Evolutionary conservation across 305 asterid species (phyloP).

Genomic region (Fraxinus baroniana): DNA sequence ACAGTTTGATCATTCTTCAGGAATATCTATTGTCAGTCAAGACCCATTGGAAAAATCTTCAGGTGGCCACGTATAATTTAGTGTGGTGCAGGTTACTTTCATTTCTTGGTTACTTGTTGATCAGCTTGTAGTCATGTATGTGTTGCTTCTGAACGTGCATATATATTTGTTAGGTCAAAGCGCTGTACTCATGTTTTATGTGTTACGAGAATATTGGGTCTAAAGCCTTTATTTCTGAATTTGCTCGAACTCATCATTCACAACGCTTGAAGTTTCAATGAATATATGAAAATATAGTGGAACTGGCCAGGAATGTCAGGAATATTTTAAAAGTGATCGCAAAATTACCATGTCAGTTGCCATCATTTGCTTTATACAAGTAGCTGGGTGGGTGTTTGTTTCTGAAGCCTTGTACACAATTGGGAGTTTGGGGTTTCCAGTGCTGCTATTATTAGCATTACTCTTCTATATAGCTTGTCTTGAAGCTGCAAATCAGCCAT

Average conservation of each 20-base stretch:
- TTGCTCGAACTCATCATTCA: conserved; percentile 2
- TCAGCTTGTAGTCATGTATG: conserved; percentile 15
- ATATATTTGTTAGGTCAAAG: conserved; percentile 26
- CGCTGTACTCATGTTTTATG: conserved; percentile 21
- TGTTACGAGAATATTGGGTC: conserved; percentile 27
- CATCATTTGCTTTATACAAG: no score
- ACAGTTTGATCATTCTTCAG: conserved; percentile 43
- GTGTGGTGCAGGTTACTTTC: conserved; percentile 13
- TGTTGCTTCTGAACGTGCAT: conserved; percentile 25
- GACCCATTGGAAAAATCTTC: conserved; percentile 39
- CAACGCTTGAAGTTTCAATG: conserved; percentile 14
- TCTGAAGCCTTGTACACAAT: no score
- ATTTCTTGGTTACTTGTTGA: conserved; percentile 17
- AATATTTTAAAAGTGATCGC: no score
- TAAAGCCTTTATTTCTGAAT: conserved; percentile 11
- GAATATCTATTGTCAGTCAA: conserved; percentile 28
- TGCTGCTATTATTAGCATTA: no score
- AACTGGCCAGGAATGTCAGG: not conserved
- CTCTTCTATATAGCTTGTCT: no score
- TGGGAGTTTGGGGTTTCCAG: no score
- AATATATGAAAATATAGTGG: not conserved
- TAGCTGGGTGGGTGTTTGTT: no score
- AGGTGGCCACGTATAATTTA: conserved; percentile 30
- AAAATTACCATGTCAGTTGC: no score
- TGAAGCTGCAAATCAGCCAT: no score